Conservation (phyloP, 1,284 basidiomycete genomes). For the Leucoagaricus sp. region DNA sequence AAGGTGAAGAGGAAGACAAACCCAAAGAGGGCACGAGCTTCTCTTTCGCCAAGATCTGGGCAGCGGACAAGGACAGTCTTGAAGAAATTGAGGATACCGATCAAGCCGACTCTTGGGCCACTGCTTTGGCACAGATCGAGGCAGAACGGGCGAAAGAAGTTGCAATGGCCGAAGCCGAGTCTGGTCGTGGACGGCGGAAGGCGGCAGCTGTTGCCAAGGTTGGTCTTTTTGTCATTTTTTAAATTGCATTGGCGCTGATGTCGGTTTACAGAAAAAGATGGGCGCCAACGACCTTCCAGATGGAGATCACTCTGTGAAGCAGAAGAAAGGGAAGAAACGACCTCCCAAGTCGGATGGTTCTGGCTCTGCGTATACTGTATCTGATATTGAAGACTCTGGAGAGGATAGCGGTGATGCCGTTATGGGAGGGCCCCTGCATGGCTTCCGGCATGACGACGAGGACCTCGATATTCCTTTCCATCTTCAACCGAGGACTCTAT, state of each 20-base stretch:
- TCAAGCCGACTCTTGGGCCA: conserved; percentile 77
- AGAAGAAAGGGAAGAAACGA: conserved; percentile 15
- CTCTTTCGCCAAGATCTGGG: conserved; percentile 88
- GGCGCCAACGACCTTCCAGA: neutral
- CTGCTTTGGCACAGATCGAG: conserved; percentile 66
- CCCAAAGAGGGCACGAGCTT: conserved; percentile 58
- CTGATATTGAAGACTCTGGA: conserved; percentile 9
- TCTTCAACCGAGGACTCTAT: neutral
- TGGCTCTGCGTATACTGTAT: conserved; percentile 11
- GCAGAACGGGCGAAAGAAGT: conserved; percentile 45
- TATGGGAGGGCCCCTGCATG: conserved; percentile 1
- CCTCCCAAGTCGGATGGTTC: conserved; percentile 15
- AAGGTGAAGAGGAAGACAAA: conserved; percentile 56
- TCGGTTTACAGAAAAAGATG: conserved; percentile 12
- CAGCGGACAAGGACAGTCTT: conserved; percentile 68
- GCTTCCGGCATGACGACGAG: neutral
- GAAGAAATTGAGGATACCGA: conserved; percentile 68
- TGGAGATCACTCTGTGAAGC: neutral
- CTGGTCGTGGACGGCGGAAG: conserved; percentile 71
- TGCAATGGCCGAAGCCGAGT: conserved; percentile 46
- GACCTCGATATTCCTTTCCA: neutral
- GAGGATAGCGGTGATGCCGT: conserved; percentile 10
- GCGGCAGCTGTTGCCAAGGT: conserved; percentile 66
- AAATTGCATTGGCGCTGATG: neutral
- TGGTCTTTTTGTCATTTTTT: conserved; percentile 7